Percentiles rank a stretch among this genome's conserved stretches.
Conservation (phyloP, 257 asterid species). For the Salvia hispanica region DNA sequence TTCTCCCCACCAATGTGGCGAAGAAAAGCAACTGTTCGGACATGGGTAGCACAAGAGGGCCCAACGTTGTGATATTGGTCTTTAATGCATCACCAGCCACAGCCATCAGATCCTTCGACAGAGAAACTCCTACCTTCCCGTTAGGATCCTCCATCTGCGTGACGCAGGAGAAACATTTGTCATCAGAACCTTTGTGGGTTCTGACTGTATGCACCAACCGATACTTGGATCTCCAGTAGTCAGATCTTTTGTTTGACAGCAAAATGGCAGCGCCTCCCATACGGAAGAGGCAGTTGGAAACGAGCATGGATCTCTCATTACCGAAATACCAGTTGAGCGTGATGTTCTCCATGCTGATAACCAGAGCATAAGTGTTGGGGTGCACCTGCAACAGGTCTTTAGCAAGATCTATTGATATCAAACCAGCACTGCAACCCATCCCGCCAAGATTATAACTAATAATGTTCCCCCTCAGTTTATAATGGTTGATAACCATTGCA, state of each 20-base stretch:
- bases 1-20: conserved; percentile 59
- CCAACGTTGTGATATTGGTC: conserved; percentile 72
- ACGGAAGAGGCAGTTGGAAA: conserved; percentile 57
- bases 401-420: conserved; percentile 78
- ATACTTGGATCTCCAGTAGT: conserved; percentile 59
- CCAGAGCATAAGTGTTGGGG: conserved; percentile 73
- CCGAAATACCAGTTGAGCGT: conserved; percentile 86
- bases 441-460: conserved; percentile 77
- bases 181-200: conserved; percentile 74
- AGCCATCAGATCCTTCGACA: conserved; percentile 73
- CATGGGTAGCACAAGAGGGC: conserved; percentile 79
- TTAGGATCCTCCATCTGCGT: conserved; percentile 68
- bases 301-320: conserved; percentile 59
- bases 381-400: conserved; percentile 80
- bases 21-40: conserved; percentile 76
- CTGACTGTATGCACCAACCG: conserved; percentile 72
- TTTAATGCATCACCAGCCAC: conserved; percentile 79
- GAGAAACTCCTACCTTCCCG: conserved; percentile 63
- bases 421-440: conserved; percentile 90
- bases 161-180: conserved; percentile 68
- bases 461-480: conserved; percentile 74
- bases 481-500: conserved; percentile 75
- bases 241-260: conserved; percentile 69
- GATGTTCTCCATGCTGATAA: conserved; percentile 80
- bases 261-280: conserved; percentile 67